Evolutionary conservation across 306 rosid species (phyloP).

Genomic region (Elaeagnus macrophylla): DNA sequence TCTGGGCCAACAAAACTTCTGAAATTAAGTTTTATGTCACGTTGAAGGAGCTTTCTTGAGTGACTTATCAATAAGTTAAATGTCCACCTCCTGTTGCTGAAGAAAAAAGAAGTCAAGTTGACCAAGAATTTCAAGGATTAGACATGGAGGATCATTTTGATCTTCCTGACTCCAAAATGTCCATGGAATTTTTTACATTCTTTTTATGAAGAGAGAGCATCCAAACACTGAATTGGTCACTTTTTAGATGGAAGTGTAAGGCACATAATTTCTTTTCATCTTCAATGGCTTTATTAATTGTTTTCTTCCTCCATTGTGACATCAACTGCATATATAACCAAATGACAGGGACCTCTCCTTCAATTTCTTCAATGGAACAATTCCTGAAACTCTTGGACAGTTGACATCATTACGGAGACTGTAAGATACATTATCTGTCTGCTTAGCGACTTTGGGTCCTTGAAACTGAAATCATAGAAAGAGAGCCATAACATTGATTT

Average conservation of each 20-base stretch:
- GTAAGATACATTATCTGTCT: conserved; percentile 40
- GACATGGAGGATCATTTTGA: no score
- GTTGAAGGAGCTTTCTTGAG: no score
- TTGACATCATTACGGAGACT: conserved; percentile 51
- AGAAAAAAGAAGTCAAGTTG: no score
- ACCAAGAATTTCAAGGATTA: no score
- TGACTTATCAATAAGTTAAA: no score
- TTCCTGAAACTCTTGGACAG: conserved; percentile 89
- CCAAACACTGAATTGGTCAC: no score
- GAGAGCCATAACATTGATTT: conserved; percentile 14
- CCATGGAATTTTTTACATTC: not conserved
- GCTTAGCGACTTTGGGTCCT: not conserved
- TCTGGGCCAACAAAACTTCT: no score
- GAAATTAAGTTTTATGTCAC: no score
- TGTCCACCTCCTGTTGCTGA: no score
- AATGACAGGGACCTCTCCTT: conserved; percentile 77
- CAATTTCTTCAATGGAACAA: conserved; percentile 76
- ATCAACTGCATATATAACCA: conserved; percentile 18
- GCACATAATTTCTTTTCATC: not conserved
- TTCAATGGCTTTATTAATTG: not conserved
- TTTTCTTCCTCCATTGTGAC: conserved; percentile 7
- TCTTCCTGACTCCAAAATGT: no score
- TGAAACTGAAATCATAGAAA: conserved; percentile 7
- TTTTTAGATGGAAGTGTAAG: not conserved
- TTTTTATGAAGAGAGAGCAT: not conserved